A percentile compares a stretch with the other conserved stretches of the same genome.
These are phyloP conservation scores for Hansfordia pulvinata DNA, from an alignment of 2,329 filamentous ascomycete genomes.

Conservation along the genomic window DNA sequence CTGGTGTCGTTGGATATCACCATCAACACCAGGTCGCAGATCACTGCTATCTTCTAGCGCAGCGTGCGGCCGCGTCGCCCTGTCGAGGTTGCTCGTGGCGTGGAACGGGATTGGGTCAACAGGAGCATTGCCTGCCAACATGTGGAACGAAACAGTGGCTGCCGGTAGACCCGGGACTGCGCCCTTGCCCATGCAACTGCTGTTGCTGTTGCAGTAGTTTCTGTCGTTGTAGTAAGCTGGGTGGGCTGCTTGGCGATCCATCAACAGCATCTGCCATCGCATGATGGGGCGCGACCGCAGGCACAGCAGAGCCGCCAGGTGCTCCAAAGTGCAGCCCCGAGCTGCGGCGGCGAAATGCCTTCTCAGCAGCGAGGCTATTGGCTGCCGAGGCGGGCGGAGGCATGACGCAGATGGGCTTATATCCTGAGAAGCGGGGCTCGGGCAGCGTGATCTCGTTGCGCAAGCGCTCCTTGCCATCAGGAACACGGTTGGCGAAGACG, in stretches of 20 bases:
- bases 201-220: conserved; percentile 4
- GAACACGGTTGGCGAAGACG: conserved; percentile 92
- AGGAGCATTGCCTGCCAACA: conserved; percentile 18
- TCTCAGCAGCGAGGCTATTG: conserved; percentile 42
- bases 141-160: conserved; percentile 11
- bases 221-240: conserved; percentile 6
- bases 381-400: conserved; percentile 22
- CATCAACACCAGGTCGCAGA: conserved; percentile 7
- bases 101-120: conserved; percentile 39
- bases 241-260: conserved; percentile 3
- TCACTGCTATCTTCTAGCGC: conserved; percentile 13
- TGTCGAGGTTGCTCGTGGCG: conserved; percentile 16
- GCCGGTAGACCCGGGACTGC: too few relatives aligned
- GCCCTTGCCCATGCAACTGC: too few relatives aligned
- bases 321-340: conserved; percentile 30
- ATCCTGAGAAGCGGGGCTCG: conserved; percentile 74
- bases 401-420: conserved; percentile 54
- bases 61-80: conserved; percentile 18
- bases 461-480: conserved; percentile 87
- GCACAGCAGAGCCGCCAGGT: conserved; percentile 14
- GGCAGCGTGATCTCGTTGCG: conserved; percentile 82
- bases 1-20: too few relatives aligned
- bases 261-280: conserved; percentile 8
- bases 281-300: conserved; percentile 13
- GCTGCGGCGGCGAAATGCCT: conserved; percentile 43